Evolutionary conservation across 208 protist genomes (phyloP), one percentile per base, ranked within the genome.

Genomic region (Leishmania amazonensis): DNA sequence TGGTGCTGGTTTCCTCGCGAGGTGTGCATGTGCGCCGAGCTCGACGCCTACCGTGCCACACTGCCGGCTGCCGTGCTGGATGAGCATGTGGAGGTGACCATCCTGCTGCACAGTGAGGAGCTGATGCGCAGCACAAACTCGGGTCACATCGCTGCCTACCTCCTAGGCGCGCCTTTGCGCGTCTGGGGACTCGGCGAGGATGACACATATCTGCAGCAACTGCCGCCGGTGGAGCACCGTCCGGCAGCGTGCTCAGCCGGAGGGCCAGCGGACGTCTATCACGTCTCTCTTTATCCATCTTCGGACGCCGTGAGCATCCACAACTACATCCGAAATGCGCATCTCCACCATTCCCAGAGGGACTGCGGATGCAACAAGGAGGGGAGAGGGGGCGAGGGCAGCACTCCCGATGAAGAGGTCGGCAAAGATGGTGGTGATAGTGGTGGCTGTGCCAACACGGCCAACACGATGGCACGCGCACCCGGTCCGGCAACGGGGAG

Each of bases 91-190:
- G 76, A 84, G 62, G 85, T 96, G 57, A 95, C 91, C 58, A 91
- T 97, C 82, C 80, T 97, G 24, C 84, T 97, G 75, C 93, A 97
- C 84, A 75, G 87, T 13, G 93, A 92, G 80, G 93, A 97, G 85
- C 31, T 97, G 60, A 90, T 97, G 88, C 93, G 93, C 21, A 91
- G 89, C 80, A 95, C 93, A 35, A 97, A 97, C 86, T 91, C 93
- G 6, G 93, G 93, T 9, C 93, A 97, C 83, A 92, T 97, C 80
- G 90, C 90, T 11, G 93, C 91, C n/a, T 92, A 88, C 80, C 73
- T 95, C 45, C 85, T 97, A 17, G 91, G 90, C 17, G 90, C 91
- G 0, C 89, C 91, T 1, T 49, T 97, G 3, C 89, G 88, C 1
- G 87, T 97, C 71, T 97, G 93, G 93, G 93, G 93, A 38, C 73